phyloP scores from a whole-genome alignment of 176 grass and related monocot genomes.

The Rhipidocladum racemiflorum region DNA sequence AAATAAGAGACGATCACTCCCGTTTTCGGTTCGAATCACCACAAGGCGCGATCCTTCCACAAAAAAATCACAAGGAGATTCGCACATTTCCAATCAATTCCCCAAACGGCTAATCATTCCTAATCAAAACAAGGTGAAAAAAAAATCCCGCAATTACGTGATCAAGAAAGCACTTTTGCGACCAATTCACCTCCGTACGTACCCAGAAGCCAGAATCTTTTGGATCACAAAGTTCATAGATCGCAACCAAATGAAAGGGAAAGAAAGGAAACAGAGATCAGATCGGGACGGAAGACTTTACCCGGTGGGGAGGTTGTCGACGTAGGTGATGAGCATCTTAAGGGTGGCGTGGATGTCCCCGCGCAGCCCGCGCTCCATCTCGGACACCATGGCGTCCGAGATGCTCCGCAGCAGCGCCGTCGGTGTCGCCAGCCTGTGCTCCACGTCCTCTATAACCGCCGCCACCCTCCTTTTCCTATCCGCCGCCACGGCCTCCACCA shows the following conservation, averaged over 20 bases:
- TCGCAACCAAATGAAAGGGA: neutral
- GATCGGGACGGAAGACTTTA: conserved; percentile 27
- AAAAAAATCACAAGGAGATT: neutral
- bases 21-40: neutral
- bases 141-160: neutral
- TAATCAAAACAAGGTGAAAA: neutral
- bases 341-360: conserved; percentile 51
- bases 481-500: conserved; percentile 7
- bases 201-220: neutral
- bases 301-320: conserved; percentile 88
- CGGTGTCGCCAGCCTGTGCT: conserved; percentile 64
- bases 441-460: conserved; percentile 64
- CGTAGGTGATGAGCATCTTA: conserved; percentile 96
- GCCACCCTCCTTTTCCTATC: conserved; percentile 34
- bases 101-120: neutral
- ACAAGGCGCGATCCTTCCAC: neutral
- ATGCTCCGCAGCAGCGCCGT: conserved; percentile 70
- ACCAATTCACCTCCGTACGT: neutral
- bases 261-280: neutral
- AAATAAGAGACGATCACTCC: neutral
- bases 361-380: conserved; percentile 85
- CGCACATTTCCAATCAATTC: conserved; percentile 16
- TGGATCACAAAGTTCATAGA: conserved; percentile 19
- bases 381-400: conserved; percentile 70
- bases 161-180: neutral